Evolutionary conservation across 306 rosid species (phyloP).

Genomic region (Malus sylvestris): DNA sequence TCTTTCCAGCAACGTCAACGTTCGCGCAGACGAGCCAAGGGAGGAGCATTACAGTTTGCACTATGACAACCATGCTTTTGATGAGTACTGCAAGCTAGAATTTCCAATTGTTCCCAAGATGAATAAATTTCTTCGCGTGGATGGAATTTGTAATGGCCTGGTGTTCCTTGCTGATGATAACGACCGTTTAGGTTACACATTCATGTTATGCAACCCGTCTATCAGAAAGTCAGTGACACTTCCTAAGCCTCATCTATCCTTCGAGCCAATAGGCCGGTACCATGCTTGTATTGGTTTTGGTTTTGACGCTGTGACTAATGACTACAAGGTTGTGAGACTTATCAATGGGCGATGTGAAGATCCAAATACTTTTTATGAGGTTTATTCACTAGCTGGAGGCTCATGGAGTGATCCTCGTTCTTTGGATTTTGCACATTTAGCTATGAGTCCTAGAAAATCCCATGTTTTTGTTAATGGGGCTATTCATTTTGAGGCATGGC

Average conservation of each 20-base stretch:
- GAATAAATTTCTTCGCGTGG: too few relatives aligned
- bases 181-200: too few relatives aligned
- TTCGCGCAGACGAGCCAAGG: not conserved
- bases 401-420: too few relatives aligned
- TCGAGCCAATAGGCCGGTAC: too few relatives aligned
- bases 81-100: not conserved
- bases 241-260: not conserved
- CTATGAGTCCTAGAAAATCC: too few relatives aligned
- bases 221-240: not conserved
- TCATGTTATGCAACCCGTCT: not conserved
- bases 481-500: not conserved
- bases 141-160: not conserved
- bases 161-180: not conserved
- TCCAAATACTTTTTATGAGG: too few relatives aligned
- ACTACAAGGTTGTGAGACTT: too few relatives aligned
- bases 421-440: too few relatives aligned
- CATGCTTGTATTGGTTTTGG: not conserved
- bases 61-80: not conserved
- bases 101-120: not conserved
- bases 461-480: not conserved
- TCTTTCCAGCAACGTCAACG: not conserved
- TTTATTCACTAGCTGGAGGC: too few relatives aligned
- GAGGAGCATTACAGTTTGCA: not conserved
- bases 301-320: not conserved
- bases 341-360: fast-evolving